Conservation (phyloP, 306 rosid species). For the Rubus parviflorus region DNA sequence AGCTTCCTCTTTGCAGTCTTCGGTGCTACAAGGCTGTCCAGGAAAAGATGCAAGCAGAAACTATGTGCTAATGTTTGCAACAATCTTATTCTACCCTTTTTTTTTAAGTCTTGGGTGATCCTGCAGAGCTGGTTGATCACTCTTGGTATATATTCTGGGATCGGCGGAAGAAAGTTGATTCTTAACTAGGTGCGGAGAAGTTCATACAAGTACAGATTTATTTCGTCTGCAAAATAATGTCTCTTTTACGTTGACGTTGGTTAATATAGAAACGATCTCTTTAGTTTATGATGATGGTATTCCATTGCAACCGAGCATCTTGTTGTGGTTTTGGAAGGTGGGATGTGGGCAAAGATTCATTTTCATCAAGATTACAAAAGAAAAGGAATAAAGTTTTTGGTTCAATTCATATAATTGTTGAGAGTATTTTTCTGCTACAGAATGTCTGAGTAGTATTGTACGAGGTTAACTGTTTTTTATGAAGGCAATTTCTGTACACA, state of each 20-base stretch:
- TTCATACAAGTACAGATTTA: slow-evolving; percentile 14
- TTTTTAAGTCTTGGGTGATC: neutral
- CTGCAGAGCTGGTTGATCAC: neutral
- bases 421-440: neutral
- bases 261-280: neutral
- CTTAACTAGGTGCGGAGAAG: neutral
- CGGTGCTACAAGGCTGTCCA: slow-evolving; percentile 78
- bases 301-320: no score
- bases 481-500: neutral
- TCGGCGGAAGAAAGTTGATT: neutral
- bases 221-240: neutral
- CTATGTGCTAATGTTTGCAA: slow-evolving; percentile 33
- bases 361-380: neutral
- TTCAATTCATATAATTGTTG: neutral
- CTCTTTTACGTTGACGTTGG: neutral
- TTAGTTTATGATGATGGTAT: neutral
- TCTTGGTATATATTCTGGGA: neutral
- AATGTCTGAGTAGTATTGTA: neutral
- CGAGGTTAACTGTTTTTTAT: neutral
- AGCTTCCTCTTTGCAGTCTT: slow-evolving; percentile 94
- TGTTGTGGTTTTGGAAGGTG: neutral
- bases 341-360: neutral
- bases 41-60: slow-evolving; percentile 36
- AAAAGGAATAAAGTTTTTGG: neutral
- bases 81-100: neutral